Percentiles rank a stretch among this genome's conserved stretches.
These are phyloP conservation scores for Dendrocalamus latiflorus DNA, from an alignment of 202 grass and related monocot genomes.

Conservation along the genomic window DNA sequence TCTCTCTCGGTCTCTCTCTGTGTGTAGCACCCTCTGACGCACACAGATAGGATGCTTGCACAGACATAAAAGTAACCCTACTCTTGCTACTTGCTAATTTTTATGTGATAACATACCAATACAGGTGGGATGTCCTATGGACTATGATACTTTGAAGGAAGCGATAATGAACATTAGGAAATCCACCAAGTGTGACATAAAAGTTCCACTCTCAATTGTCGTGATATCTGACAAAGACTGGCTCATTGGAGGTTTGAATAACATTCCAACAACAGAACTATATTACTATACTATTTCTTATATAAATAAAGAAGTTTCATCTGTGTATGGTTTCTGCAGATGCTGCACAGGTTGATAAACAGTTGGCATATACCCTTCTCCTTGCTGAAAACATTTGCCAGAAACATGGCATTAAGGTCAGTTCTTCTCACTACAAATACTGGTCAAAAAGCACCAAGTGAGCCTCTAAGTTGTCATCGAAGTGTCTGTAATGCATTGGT, in stretches of 20 bases:
- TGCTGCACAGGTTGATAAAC: constrained; percentile 82
- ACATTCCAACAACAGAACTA: constrained; percentile 10
- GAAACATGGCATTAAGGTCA: constrained; percentile 69
- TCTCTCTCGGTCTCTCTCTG: constrained; percentile 33
- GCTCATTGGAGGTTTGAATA: constrained; percentile 63
- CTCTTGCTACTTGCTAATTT: not conserved
- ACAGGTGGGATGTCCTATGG: constrained; percentile 83
- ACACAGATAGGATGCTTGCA: not conserved
- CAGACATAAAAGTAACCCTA: not conserved
- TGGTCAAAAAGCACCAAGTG: constrained; percentile 17
- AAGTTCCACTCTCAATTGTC: constrained; percentile 70
- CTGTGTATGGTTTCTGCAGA: constrained; percentile 48
- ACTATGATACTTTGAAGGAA: constrained; percentile 85
- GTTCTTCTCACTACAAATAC: constrained; percentile 15
- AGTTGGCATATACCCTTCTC: constrained; percentile 85
- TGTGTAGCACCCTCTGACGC: not conserved
- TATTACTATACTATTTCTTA: not conserved
- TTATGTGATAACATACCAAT: constrained; percentile 29
- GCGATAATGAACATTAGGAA: constrained; percentile 62
- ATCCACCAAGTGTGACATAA: constrained; percentile 38
- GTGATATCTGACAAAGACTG: constrained; percentile 85
- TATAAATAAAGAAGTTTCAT: constrained; percentile 24
- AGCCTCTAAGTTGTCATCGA: constrained; percentile 2
- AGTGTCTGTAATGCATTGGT: not conserved
- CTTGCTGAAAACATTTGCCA: constrained; percentile 96